These are phyloP conservation scores for Syzygium jambos DNA, from an alignment of 345 rosid genomes.

Conservation along the genomic window DNA sequence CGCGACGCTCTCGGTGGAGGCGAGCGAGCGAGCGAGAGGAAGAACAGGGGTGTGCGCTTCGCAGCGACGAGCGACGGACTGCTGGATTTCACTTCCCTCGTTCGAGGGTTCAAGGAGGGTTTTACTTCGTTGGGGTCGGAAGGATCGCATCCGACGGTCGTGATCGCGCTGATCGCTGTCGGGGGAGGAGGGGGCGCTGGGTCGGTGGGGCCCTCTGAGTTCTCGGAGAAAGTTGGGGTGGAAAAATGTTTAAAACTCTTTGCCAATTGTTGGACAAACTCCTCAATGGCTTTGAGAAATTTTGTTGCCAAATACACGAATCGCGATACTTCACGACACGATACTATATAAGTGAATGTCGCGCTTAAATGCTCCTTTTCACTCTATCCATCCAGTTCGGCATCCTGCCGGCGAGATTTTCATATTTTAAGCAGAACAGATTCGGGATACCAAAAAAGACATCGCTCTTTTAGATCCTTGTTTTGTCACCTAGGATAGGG, in stretches of 20 bases:
- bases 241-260: not conserved
- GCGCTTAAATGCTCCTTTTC: accelerated
- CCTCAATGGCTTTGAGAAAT: not conserved
- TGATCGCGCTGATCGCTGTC: not conserved
- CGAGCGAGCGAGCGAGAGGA: not conserved
- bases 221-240: not conserved
- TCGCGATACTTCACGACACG: not conserved
- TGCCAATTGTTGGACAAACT: not conserved
- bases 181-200: not conserved
- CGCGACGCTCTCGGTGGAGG: not conserved
- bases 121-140: not conserved
- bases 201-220: not conserved
- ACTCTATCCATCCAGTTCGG: accelerated
- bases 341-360: accelerated
- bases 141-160: not conserved
- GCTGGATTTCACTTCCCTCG: not conserved
- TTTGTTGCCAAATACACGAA: not conserved
- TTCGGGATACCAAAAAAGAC: not conserved
- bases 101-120: constrained; percentile 11
- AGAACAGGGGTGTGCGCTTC: not conserved
- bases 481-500: not conserved
- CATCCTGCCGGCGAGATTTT: accelerated
- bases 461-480: not conserved
- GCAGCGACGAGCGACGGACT: not conserved
- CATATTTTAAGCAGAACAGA: accelerated